phyloP scores from a whole-genome alignment of 768 basidiomycete genomes.

The Mycena amicta region DNA sequence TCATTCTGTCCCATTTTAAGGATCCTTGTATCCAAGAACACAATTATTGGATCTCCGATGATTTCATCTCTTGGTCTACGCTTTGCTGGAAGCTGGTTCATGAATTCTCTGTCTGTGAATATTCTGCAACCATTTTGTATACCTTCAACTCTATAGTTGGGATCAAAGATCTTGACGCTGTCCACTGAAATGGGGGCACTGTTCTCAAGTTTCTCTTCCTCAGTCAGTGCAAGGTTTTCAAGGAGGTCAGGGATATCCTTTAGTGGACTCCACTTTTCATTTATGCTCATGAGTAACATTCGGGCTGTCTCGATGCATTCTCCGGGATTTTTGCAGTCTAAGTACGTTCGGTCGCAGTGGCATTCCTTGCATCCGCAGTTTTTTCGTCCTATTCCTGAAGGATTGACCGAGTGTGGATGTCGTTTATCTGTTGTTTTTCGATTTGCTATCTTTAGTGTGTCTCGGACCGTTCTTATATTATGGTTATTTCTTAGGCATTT shows the following conservation, averaged over 20 bases:
- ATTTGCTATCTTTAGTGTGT: background rate
- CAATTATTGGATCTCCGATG: background rate
- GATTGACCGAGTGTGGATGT: background rate
- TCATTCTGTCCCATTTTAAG: background rate
- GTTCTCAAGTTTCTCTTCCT: background rate
- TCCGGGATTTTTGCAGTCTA: constrained; percentile 1
- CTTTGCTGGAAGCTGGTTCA: background rate
- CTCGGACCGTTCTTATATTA: background rate
- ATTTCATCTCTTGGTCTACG: background rate
- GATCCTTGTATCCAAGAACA: background rate
- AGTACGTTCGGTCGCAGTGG: background rate
- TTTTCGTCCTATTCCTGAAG: background rate
- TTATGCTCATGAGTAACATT: background rate
- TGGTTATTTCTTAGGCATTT: background rate
- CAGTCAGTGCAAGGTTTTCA: background rate
- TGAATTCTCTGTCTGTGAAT: background rate
- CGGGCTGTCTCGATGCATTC: constrained; percentile 1
- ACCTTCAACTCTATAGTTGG: background rate
- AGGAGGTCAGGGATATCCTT: background rate
- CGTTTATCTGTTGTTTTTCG: background rate
- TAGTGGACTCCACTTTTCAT: background rate
- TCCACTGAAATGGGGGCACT: background rate
- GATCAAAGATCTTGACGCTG: background rate
- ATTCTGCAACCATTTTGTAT: background rate
- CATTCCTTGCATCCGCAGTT: background rate